Evolutionary conservation across 352 stramenopile species (phyloP).

Genomic region (Phytopythium chamaehyphon): DNA sequence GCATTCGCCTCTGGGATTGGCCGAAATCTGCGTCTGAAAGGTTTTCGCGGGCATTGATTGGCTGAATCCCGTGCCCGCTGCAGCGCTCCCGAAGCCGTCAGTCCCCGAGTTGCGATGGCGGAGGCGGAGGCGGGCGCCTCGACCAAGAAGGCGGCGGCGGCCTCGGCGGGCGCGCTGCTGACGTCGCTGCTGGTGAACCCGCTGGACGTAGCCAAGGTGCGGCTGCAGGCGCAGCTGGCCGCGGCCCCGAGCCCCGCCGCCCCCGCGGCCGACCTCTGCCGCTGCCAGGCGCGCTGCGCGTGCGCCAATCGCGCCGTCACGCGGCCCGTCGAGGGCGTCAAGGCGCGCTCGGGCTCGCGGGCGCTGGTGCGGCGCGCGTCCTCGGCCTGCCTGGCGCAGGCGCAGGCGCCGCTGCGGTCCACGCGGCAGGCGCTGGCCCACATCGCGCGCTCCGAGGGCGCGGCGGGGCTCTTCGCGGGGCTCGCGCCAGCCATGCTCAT

Average conservation of each 20-base stretch:
- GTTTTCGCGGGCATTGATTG: conserved; percentile 17
- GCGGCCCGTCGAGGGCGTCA: conserved; percentile 41
- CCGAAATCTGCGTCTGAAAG: conserved; percentile 1
- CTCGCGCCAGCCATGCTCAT: conserved; percentile 91
- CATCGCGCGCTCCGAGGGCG: conserved; percentile 79
- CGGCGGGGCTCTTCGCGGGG: conserved; percentile 81
- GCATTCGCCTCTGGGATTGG: conserved; percentile 15
- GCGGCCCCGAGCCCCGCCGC: conserved; percentile 6
- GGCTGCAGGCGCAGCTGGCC: conserved; percentile 69
- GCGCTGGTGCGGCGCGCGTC: conserved; percentile 4
- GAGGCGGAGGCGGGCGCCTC: conserved; percentile 24
- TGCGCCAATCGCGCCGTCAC: conserved; percentile 55
- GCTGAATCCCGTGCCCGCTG: too few species aligned
- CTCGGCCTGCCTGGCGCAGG: conserved; percentile 5
- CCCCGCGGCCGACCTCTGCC: conserved; percentile 30
- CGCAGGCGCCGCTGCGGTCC: conserved; percentile 36
- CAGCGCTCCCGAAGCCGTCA: too few species aligned
- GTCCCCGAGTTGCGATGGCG: conserved; percentile 10
- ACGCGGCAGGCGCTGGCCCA: conserved; percentile 66
- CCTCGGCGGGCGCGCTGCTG: conserved; percentile 60
- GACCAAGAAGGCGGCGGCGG: conserved; percentile 71
- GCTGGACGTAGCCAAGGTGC: conserved; percentile 81
- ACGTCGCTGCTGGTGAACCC: conserved; percentile 84
- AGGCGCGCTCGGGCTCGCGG: conserved; percentile 45
- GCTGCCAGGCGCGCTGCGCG: conserved; percentile 40